These are phyloP conservation scores for Phlebopus sp. DNA, from an alignment of 1,284 basidiomycete species.

Conservation along the genomic window DNA sequence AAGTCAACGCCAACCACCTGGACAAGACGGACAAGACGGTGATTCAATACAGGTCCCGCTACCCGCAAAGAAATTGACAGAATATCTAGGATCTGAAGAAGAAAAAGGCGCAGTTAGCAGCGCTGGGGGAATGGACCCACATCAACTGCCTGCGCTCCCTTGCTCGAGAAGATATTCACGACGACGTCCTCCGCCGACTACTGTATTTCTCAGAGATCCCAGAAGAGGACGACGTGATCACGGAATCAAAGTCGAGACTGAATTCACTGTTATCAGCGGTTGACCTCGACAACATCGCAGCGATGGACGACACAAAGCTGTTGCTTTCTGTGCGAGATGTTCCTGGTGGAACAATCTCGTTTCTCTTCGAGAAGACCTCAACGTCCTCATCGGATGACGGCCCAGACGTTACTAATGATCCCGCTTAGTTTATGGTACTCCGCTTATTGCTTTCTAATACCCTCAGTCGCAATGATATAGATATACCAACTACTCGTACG, in stretches of 20 bases:
- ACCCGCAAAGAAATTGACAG: conserved; percentile 4
- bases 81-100: conserved; percentile 59
- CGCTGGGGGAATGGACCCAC: conserved; percentile 88
- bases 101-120: conserved; percentile 75
- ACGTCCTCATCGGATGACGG: conserved; percentile 16
- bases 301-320: conserved; percentile 30
- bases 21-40: conserved; percentile 58
- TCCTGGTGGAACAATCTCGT: conserved; percentile 67
- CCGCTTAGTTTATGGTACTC: too few species aligned
- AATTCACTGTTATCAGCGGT: conserved; percentile 39
- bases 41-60: conserved; percentile 7
- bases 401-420: neutral
- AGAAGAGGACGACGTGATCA: conserved; percentile 13
- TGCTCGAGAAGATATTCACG: conserved; percentile 51
- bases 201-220: conserved; percentile 26
- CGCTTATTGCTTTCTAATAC: neutral
- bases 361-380: conserved; percentile 62
- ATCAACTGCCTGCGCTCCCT: conserved; percentile 63
- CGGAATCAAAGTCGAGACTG: conserved; percentile 29
- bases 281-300: conserved; percentile 44
- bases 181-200: conserved; percentile 59
- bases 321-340: conserved; percentile 41
- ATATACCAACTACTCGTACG: too few species aligned
- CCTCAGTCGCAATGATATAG: too few species aligned
- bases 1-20: conserved; percentile 49